Conservation (phyloP, 148 eudicot species). For the Pharnaceum exiguum region DNA sequence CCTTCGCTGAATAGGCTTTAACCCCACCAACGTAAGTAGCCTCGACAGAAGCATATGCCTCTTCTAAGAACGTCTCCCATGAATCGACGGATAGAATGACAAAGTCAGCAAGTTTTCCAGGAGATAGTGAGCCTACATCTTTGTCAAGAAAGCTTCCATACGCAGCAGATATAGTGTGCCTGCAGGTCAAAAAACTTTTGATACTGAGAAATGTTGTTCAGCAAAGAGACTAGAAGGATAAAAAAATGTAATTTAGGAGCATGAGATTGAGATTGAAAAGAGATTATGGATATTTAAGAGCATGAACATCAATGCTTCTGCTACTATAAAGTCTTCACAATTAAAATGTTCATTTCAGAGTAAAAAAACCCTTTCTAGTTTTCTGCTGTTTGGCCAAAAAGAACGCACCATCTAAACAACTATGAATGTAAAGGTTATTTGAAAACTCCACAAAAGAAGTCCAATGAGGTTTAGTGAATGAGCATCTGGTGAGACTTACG, state of each 20-base stretch:
- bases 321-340: too few relatives aligned
- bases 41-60: slow-evolving; percentile 51
- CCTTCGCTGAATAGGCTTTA: slow-evolving; percentile 39
- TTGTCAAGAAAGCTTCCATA: slow-evolving; percentile 73
- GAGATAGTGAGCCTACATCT: slow-evolving; percentile 75
- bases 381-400: too few relatives aligned
- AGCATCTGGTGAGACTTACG: slow-evolving; percentile 42
- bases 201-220: background rate
- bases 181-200: slow-evolving; percentile 20
- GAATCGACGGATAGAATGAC: slow-evolving; percentile 65
- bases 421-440: too few relatives aligned
- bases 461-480: background rate
- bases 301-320: too few relatives aligned
- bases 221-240: too few relatives aligned
- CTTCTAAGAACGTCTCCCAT: slow-evolving; percentile 54
- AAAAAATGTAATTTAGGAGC: too few relatives aligned
- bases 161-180: slow-evolving; percentile 93
- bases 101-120: slow-evolving; percentile 88
- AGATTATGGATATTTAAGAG: too few relatives aligned
- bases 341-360: too few relatives aligned
- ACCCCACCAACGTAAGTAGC: slow-evolving; percentile 86
- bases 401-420: too few relatives aligned
- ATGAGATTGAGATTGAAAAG: too few relatives aligned
- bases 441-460: background rate
- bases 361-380: too few relatives aligned